phyloP scores from a whole-genome alignment of 345 rosid genomes.

The Tarenaya hassleriana region DNA sequence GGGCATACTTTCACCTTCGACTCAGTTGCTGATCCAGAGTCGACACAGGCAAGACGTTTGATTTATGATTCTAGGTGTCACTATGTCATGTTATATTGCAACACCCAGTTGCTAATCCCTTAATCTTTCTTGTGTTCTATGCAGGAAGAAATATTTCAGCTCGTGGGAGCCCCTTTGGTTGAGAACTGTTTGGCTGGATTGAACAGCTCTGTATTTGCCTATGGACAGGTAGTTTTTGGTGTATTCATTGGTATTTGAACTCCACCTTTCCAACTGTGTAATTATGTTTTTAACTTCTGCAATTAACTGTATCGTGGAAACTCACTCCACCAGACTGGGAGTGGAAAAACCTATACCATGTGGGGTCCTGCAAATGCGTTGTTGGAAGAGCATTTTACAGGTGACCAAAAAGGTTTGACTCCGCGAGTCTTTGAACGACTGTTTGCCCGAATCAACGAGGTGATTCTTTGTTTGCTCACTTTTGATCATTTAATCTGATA shows the following conservation, averaged over 20 bases:
- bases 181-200: conserved; percentile 92
- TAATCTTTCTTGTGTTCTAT: conserved; percentile 1
- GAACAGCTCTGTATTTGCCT: conserved; percentile 88
- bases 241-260: neutral
- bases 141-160: conserved; percentile 71
- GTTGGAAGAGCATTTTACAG: conserved; percentile 41
- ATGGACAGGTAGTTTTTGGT: conserved; percentile 60
- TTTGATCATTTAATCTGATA: neutral
- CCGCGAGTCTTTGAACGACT: conserved; percentile 71
- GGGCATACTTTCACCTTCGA: conserved; percentile 81
- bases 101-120: neutral
- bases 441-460: conserved; percentile 72
- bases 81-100: neutral
- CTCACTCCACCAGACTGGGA: conserved; percentile 57
- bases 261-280: conserved; percentile 3
- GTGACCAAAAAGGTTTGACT: conserved; percentile 77
- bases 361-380: conserved; percentile 93
- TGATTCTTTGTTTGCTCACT: conserved; percentile 22
- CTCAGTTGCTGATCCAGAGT: conserved; percentile 54
- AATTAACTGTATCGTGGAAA: neutral
- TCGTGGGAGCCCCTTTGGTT: conserved; percentile 74
- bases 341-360: conserved; percentile 91
- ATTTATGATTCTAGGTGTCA: neutral
- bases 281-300: conserved; percentile 2
- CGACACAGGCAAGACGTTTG: conserved; percentile 50